Evolutionary conservation across 2,329 filamentous ascomycete species (phyloP).

Genomic region (Periconia macrospinosa): DNA sequence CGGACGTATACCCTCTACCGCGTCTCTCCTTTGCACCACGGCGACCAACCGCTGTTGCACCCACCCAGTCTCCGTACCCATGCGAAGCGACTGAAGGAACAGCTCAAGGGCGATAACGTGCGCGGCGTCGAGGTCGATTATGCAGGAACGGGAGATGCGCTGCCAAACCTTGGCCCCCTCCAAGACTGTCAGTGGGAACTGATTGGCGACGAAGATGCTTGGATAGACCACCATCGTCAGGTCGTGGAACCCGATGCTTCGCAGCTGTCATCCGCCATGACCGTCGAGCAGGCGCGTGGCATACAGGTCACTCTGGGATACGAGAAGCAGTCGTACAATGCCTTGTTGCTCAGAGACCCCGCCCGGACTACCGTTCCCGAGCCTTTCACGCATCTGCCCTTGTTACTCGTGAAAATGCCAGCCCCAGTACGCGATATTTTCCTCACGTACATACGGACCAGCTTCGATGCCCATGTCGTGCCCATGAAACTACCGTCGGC

Average conservation of each 20-base stretch:
- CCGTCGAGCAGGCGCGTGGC: conserved; percentile 41
- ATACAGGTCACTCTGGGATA: conserved; percentile 54
- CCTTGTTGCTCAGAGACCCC: conserved; percentile 51
- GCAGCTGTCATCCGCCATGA: conserved; percentile 17
- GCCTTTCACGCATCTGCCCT: conserved; percentile 51
- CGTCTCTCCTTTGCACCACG: conserved; percentile 57
- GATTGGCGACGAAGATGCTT: conserved; percentile 45
- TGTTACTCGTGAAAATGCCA: conserved; percentile 56
- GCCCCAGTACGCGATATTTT: conserved; percentile 53
- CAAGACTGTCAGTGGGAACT: conserved; percentile 51
- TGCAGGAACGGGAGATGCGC: conserved; percentile 39
- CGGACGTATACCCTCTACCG: conserved; percentile 59
- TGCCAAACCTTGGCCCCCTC: conserved; percentile 52
- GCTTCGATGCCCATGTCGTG: conserved; percentile 55
- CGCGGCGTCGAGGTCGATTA: conserved; percentile 49
- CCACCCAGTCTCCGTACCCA: conserved; percentile 48
- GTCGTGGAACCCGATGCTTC: conserved; percentile 37
- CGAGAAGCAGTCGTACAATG: conserved; percentile 53
- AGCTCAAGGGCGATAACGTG: conserved; percentile 53
- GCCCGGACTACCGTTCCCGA: conserved; percentile 28
- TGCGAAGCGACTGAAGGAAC: conserved; percentile 51
- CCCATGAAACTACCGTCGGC: conserved; percentile 47
- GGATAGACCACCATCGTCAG: conserved; percentile 42
- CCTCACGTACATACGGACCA: conserved; percentile 51
- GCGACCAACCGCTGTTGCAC: conserved; percentile 38